Base-by-base conservation (phyloP, 2,329 filamentous ascomycete species). In the Nemania serpens region DNA sequence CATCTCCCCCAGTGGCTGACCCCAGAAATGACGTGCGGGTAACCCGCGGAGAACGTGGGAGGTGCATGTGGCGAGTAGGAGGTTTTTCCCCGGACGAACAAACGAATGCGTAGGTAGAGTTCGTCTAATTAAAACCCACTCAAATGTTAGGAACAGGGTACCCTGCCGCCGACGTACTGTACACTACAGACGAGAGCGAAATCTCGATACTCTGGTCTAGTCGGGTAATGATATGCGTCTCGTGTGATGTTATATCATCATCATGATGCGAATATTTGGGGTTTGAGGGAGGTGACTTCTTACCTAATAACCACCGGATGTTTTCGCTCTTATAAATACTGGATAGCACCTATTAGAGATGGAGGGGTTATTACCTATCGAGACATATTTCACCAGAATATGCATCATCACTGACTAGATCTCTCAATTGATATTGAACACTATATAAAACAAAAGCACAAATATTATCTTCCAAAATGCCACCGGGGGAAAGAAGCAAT, bases 201-300 rank as follows among this genome's bases (percentile, higher is more conserved):
- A 29, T 61, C 22, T 58, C 37, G 37, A 54, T 61, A 53, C 11
- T 3, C 55, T 17, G 17, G 42, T 41, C 42, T 33, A 52, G 17
- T 41, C 41, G 43, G 10, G 20, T 46, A 46, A 20, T n/a, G 20
- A 29, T 43, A 43, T 20, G 43, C 22, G 29, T 42, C 36, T 39
- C 43, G 17, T 50, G 37, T 25, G 20, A 45, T 17, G 17, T 51
- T 45, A 48, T 55, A 51, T 62, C 59, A 62, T 62, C 11, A 48
- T 62, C 55, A 62, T 50, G 59, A 50, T 42, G 18, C 22, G 33
- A 43, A 59, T 12, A 41, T 11, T 22, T n/a, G 34, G 13, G 22
- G n/a, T 29, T 39, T 3, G 36, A 4, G 11, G 36, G 4, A 4
- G 36, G 15, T 12, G 36, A 13, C 36, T 12, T 10, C 36, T 12